Evolutionary conservation across 2,329 filamentous ascomycete genomes (phyloP).

Genomic region (Colletotrichum sansevieriae): DNA sequence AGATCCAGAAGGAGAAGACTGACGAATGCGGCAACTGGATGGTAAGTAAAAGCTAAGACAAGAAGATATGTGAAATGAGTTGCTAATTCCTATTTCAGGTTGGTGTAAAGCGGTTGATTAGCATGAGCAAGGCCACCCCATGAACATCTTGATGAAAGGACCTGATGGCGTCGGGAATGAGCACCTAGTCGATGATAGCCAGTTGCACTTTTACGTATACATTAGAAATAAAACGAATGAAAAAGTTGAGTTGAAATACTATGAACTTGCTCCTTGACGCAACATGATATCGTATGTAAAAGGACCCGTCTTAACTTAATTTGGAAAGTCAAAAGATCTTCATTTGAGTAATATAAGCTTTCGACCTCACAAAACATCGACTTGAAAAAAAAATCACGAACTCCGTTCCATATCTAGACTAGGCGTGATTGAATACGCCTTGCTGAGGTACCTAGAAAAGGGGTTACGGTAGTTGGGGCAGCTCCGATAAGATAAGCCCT

Average conservation of each 20-base stretch:
- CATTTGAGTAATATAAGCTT: no score
- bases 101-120: constrained; percentile 81
- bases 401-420: no score
- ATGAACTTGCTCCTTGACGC: background rate
- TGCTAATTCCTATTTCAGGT: constrained; percentile 67
- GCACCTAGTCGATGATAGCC: constrained; percentile 34
- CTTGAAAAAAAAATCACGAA: no score
- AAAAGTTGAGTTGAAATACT: constrained; percentile 22
- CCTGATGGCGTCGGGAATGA: constrained; percentile 14
- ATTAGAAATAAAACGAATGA: constrained; percentile 37
- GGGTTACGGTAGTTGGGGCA: background rate
- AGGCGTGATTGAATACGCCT: background rate
- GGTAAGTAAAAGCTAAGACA: constrained; percentile 66
- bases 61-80: constrained; percentile 5
- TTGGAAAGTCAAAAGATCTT: no score
- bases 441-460: background rate
- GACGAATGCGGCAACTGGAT: constrained; percentile 90
- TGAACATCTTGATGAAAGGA: constrained; percentile 49
- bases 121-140: constrained; percentile 83
- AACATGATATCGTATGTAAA: background rate
- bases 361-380: no score
- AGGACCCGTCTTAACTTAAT: no score
- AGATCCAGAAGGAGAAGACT: constrained; percentile 81
- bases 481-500: constrained; percentile 42
- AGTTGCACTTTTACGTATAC: constrained; percentile 39